phyloP scores from a whole-genome alignment of 768 basidiomycete species.

The Mycena epipterygia region DNA sequence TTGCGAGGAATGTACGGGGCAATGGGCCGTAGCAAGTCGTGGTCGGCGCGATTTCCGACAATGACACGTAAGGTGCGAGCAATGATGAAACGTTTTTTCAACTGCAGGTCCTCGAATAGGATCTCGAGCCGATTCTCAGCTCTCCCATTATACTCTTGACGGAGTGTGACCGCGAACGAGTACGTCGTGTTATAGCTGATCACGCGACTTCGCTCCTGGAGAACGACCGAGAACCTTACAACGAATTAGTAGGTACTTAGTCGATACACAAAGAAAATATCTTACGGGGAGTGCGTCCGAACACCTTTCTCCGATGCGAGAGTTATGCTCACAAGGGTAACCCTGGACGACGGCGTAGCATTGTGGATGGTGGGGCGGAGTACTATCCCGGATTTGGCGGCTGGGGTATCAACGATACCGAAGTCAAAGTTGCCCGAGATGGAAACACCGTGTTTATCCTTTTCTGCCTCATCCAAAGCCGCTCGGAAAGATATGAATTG shows the following conservation, averaged over 20 bases:
- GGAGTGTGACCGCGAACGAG: conserved; percentile 49
- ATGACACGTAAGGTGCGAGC: conserved; percentile 58
- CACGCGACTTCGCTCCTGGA: conserved; percentile 31
- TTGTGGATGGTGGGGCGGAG: conserved; percentile 43
- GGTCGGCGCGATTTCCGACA: conserved; percentile 61
- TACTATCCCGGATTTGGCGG: conserved; percentile 43
- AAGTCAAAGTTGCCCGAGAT: conserved; percentile 64
- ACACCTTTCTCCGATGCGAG: conserved; percentile 50
- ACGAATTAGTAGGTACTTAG: neutral
- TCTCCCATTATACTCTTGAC: conserved; percentile 56
- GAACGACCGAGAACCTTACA: conserved; percentile 43
- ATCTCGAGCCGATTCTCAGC: conserved; percentile 69
- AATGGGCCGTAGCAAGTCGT: conserved; percentile 59
- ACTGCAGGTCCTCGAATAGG: conserved; percentile 60
- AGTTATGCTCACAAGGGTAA: conserved; percentile 41
- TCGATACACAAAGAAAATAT: conserved; percentile 7
- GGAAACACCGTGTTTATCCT: conserved; percentile 65
- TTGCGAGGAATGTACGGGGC: conserved; percentile 62
- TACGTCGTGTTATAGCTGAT: conserved; percentile 44
- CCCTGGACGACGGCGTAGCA: conserved; percentile 46
- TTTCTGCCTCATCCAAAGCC: conserved; percentile 65
- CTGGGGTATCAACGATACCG: conserved; percentile 59
- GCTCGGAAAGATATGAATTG: conserved; percentile 54
- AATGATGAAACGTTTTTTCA: conserved; percentile 63
- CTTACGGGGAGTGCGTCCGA: conserved; percentile 41